Evolutionary conservation across 805 yeast species (phyloP).

Genomic region (Wickerhamiella brachini): DNA sequence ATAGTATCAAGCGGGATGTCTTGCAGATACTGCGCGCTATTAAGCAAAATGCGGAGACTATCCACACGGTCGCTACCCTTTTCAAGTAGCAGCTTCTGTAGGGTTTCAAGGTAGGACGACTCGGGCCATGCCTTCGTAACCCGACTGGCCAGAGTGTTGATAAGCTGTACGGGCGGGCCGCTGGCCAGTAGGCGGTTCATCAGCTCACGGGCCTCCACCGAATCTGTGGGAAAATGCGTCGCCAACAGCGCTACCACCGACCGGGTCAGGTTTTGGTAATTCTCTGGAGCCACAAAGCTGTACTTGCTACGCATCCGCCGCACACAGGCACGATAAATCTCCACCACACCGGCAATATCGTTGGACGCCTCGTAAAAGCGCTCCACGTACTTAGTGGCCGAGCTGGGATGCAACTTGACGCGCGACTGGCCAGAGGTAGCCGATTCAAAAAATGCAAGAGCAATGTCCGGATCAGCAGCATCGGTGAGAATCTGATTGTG

Average conservation of each 20-base stretch:
- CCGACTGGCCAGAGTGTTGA: slow-evolving; percentile 12
- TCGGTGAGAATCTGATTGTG: slow-evolving; percentile 17
- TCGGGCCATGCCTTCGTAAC: slow-evolving; percentile 14
- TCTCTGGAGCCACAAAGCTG: not conserved
- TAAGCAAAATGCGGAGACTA: slow-evolving; percentile 14
- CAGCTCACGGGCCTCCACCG: not conserved
- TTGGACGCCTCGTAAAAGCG: slow-evolving; percentile 5
- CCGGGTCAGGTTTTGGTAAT: slow-evolving; percentile 10
- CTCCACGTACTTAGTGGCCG: slow-evolving; percentile 14
- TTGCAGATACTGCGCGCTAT: slow-evolving; percentile 5
- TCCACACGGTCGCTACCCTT: slow-evolving; percentile 6
- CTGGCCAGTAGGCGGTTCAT: not conserved
- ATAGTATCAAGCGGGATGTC: slow-evolving; percentile 5
- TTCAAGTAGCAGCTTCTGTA: slow-evolving; percentile 6
- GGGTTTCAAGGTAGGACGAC: slow-evolving; percentile 8
- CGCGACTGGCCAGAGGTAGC: slow-evolving; percentile 9
- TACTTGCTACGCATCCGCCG: not conserved
- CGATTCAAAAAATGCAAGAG: slow-evolving; percentile 13
- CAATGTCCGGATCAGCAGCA: slow-evolving; percentile 10
- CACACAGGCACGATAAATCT: slow-evolving; percentile 3
- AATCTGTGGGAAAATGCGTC: slow-evolving; percentile 3
- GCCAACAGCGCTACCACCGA: slow-evolving; percentile 9
- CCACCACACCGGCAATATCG: slow-evolving; percentile 8
- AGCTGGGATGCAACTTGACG: slow-evolving; percentile 17
- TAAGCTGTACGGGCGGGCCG: slow-evolving; percentile 5